phyloP scores from a whole-genome alignment of 192 early-diverging fungal species.

The Entophlyctis luteolus region DNA sequence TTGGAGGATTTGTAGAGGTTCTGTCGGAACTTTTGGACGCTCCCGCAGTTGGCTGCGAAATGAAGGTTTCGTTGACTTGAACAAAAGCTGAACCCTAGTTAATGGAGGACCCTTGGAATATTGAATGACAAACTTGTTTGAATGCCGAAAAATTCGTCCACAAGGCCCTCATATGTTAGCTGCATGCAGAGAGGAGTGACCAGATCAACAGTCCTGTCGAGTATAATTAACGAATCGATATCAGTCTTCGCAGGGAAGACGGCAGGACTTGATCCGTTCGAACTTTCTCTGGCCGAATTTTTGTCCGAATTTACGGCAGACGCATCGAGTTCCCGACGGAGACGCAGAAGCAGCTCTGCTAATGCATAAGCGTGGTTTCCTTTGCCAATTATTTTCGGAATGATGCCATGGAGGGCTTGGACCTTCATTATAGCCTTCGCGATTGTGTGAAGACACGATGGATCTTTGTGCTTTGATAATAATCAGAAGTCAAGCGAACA shows the following conservation, averaged over 20 bases:
- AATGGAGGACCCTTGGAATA: constrained; percentile 8
- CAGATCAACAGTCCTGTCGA: constrained; percentile 87
- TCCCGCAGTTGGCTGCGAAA: background rate
- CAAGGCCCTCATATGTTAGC: constrained; percentile 93
- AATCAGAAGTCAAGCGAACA: background rate
- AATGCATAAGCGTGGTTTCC: constrained; percentile 74
- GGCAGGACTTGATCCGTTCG: background rate
- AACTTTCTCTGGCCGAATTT: background rate
- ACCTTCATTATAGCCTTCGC: constrained; percentile 85
- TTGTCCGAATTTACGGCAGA: background rate
- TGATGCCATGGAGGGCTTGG: constrained; percentile 80
- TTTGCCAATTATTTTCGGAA: constrained; percentile 88
- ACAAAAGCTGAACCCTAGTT: constrained; percentile 52
- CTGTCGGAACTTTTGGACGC: background rate
- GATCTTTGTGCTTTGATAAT: constrained; percentile 65
- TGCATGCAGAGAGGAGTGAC: constrained; percentile 91
- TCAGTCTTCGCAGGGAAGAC: constrained; percentile 52
- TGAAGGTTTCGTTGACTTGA: constrained; percentile 18
- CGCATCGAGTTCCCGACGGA: constrained; percentile 71
- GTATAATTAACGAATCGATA: constrained; percentile 76
- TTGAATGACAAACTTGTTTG: constrained; percentile 45
- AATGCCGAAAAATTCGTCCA: constrained; percentile 91
- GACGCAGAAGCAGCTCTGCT: constrained; percentile 73
- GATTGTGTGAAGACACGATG: constrained; percentile 64
- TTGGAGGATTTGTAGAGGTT: background rate